Conservation (phyloP, 768 basidiomycete species). For the Candolleomyces efflorescens region DNA sequence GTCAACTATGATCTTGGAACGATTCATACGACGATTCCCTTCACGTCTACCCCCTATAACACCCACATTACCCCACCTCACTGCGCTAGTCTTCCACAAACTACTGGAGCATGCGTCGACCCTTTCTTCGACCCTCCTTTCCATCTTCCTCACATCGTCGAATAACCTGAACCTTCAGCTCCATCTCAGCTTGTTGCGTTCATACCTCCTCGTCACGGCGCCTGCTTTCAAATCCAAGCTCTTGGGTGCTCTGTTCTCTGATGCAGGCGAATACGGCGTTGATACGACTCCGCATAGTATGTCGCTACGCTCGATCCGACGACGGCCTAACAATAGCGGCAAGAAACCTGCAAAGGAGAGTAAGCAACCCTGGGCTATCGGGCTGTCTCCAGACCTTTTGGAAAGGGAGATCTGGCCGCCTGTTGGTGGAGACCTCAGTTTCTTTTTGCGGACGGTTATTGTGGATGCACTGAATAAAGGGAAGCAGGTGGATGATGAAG, state of each 20-base stretch:
- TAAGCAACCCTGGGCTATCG: constrained; percentile 55
- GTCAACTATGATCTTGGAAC: constrained; percentile 29
- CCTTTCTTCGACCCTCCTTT: constrained; percentile 64
- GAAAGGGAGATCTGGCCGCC: constrained; percentile 84
- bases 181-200: constrained; percentile 66
- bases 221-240: constrained; percentile 72
- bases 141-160: constrained; percentile 57
- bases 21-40: constrained; percentile 60
- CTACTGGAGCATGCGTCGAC: constrained; percentile 57
- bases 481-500: constrained; percentile 21
- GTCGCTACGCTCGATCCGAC: constrained; percentile 30
- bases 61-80: constrained; percentile 60
- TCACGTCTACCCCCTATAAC: constrained; percentile 52
- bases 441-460: constrained; percentile 78
- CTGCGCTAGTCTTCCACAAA: constrained; percentile 56
- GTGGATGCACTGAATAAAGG: constrained; percentile 64
- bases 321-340: constrained; percentile 21
- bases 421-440: constrained; percentile 79
- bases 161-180: constrained; percentile 64
- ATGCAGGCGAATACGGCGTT: constrained; percentile 49
- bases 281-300: constrained; percentile 30
- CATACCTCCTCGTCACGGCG: constrained; percentile 70
- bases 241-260: constrained; percentile 71
- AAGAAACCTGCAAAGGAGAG: constrained; percentile 16
- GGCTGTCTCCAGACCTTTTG: constrained; percentile 68